Base-by-base conservation (phyloP, 495 filamentous ascomycete species). In the Amorphotheca resinae region DNA sequence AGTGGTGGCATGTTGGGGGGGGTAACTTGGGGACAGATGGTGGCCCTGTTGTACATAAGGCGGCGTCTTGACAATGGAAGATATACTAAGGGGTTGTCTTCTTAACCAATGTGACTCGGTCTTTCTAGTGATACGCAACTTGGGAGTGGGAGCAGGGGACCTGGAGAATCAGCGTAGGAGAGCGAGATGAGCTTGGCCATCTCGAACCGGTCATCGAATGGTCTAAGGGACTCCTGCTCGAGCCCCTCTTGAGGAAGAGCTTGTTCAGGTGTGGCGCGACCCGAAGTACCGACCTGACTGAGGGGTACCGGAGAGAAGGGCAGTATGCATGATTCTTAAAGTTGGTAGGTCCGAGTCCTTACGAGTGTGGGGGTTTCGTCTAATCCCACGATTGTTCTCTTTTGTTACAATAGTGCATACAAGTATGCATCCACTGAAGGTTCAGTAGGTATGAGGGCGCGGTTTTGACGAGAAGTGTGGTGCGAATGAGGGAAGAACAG, bases 131-230 rank as follows among this genome's bases (percentile, higher is more conserved):
- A n/a, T n/a, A n/a, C n/a, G n/a, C n/a, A n/a, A n/a, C n/a, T 30
- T 30, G 25, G 12, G 25, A 12, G 25, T 30, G 25, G 6, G 25
- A 30, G 25, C 25, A 30, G 12, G 25, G 25, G 25, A 30, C 12
- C 25, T 12, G 25, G 41, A 2, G 69, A 64, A 22, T 68, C 56
- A 30, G 70, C 65, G 49, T 94, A 95, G 14, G 73, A 67, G 7
- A 74, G 63, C 35, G 80, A 80, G 30, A 95, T 82, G 16, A 67
- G 67, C 25, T 82, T 76, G 14, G 93, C 76, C 50, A 95, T 64
- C 3, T 69, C 66, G 36, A 61, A 33, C 46, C 84, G 65, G 37
- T 77, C 68, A 54, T 82, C 80, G 42, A 84, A 84, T 4, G 82
- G 77, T 16, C 69, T 62, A 6, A 85, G 54, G 0, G 72, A 66